These are phyloP conservation scores for Backusella sp. DNA, from an alignment of 192 early-diverging fungal genomes.

Conservation along the genomic window DNA sequence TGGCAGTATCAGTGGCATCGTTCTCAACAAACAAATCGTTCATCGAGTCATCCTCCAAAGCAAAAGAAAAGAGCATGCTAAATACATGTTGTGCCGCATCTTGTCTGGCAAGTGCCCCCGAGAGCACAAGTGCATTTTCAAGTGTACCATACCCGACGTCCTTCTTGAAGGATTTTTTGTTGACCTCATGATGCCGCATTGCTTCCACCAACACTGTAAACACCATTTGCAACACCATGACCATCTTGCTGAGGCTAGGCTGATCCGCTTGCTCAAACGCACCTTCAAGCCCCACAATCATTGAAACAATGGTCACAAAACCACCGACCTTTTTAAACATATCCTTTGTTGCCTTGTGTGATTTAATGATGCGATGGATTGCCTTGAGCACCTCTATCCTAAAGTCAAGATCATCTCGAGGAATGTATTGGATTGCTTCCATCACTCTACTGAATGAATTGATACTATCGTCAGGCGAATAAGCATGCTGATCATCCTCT, in stretches of 20 bases:
- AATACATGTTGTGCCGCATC: slow-evolving; percentile 42
- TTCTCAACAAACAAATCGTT: slow-evolving; percentile 40
- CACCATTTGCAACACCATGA: slow-evolving; percentile 42
- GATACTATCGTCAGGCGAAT: slow-evolving; percentile 6
- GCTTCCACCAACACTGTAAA: slow-evolving; percentile 51
- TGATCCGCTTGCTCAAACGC: slow-evolving; percentile 28
- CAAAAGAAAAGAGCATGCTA: slow-evolving; percentile 58
- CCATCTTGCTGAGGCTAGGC: slow-evolving; percentile 27
- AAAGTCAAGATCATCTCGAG: slow-evolving; percentile 51
- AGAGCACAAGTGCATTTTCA: slow-evolving; percentile 56
- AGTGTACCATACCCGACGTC: slow-evolving; percentile 53
- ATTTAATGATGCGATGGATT: slow-evolving; percentile 46
- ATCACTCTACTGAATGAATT: slow-evolving; percentile 56
- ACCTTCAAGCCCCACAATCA: slow-evolving; percentile 52
- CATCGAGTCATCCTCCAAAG: slow-evolving; percentile 46
- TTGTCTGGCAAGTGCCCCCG: slow-evolving; percentile 42
- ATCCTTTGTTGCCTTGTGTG: slow-evolving; percentile 47
- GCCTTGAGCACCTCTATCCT: slow-evolving; percentile 53
- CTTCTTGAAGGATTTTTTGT: slow-evolving; percentile 45
- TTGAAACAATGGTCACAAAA: slow-evolving; percentile 57
- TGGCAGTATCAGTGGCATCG: not conserved
- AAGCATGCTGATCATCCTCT: not conserved
- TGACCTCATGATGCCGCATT: slow-evolving; percentile 46
- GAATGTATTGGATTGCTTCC: slow-evolving; percentile 54
- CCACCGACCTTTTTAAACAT: slow-evolving; percentile 59